Evolutionary conservation across 768 basidiomycete species (phyloP).

Genomic region (Udeniomyces megalosporus): DNA sequence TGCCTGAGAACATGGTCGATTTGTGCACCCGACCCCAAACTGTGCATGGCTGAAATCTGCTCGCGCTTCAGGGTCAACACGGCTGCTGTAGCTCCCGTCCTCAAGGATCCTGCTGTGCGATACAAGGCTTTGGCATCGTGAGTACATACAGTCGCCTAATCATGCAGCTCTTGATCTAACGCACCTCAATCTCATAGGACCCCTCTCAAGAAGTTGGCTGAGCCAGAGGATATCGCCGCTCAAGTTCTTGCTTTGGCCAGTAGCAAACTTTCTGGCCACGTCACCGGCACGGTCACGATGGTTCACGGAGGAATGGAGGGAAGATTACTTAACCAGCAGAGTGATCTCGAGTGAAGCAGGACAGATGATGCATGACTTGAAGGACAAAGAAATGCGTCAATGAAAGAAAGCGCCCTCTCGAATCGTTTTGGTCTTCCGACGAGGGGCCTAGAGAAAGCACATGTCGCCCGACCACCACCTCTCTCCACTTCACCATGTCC

Average conservation of each 20-base stretch:
- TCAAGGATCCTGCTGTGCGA: conserved; percentile 41
- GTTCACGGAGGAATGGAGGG: conserved; percentile 70
- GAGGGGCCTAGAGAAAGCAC: too few species aligned
- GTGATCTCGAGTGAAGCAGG: not conserved
- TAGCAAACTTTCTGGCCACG: conserved; percentile 46
- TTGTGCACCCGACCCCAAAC: not conserved
- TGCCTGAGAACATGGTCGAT: not conserved
- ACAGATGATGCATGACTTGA: too few species aligned
- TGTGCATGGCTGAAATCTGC: not conserved
- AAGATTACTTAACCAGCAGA: conserved; percentile 33
- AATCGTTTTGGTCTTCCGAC: too few species aligned
- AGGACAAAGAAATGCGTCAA: too few species aligned
- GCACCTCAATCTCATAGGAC: conserved; percentile 33
- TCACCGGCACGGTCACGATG: conserved; percentile 55
- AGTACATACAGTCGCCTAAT: conserved; percentile 21
- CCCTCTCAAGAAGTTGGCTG: conserved; percentile 52
- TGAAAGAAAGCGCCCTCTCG: too few species aligned
- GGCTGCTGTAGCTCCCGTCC: conserved; percentile 43
- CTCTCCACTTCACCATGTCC: conserved; percentile 5
- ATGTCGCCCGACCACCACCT: too few species aligned
- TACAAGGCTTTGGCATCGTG: conserved; percentile 55
- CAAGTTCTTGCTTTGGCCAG: conserved; percentile 51
- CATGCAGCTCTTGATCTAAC: too few species aligned
- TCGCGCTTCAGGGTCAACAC: conserved; percentile 33
- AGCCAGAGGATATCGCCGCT: conserved; percentile 46